Evolutionary conservation across 495 filamentous ascomycete species (phyloP).

Genomic region (Staphylotrichum longicolle): DNA sequence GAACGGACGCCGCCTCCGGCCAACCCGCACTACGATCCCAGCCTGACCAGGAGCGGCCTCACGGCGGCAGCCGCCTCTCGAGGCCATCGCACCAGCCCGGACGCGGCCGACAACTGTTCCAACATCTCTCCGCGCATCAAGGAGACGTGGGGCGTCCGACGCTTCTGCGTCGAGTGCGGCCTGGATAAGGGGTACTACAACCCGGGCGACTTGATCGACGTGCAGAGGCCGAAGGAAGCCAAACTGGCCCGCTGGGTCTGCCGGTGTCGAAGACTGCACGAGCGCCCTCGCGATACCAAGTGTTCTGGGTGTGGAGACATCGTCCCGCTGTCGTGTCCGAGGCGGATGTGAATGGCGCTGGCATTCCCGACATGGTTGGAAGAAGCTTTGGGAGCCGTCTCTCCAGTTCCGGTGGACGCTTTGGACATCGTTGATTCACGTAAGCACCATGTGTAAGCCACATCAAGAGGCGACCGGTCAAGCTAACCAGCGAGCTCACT

Average conservation of each 20-base stretch:
- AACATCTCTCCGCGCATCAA: slow-evolving; percentile 20
- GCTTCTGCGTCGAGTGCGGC: slow-evolving; percentile 35
- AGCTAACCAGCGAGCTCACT: no score
- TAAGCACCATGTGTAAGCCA: no score
- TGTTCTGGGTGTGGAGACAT: slow-evolving; percentile 18
- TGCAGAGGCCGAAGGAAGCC: slow-evolving; percentile 12
- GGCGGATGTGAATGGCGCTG: not conserved
- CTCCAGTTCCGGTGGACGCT: no score
- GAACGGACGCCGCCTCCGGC: slow-evolving; percentile 17
- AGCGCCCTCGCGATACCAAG: slow-evolving; percentile 8
- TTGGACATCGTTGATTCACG: no score
- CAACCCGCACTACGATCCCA: slow-evolving; percentile 34
- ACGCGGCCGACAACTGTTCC: not conserved
- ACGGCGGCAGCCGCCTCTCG: not conserved
- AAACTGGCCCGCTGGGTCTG: slow-evolving; percentile 33
- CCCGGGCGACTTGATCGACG: slow-evolving; percentile 29
- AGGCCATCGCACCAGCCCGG: not conserved
- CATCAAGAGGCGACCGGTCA: no score
- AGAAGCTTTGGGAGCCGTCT: no score
- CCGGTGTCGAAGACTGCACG: slow-evolving; percentile 24
- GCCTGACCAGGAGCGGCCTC: slow-evolving; percentile 27
- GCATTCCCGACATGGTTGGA: no score
- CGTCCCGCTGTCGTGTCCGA: not conserved
- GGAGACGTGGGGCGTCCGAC: slow-evolving; percentile 24
- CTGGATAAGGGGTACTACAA: slow-evolving; percentile 25